These are phyloP conservation scores for Hypoxylon cercidicola DNA, from an alignment of 495 filamentous ascomycete genomes.

Conservation along the genomic window DNA sequence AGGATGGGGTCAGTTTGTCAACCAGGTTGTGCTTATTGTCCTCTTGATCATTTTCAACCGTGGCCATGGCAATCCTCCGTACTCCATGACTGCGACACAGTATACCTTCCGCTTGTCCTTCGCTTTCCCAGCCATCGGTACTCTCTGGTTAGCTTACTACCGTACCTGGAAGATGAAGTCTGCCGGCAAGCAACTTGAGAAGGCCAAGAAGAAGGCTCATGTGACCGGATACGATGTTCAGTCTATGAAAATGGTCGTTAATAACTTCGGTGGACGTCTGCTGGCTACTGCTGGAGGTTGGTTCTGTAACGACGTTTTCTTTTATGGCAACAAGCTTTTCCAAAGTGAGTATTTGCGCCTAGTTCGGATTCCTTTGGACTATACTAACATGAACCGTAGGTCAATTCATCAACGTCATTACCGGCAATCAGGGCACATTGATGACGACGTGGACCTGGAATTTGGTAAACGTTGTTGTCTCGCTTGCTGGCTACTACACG, in stretches of 20 bases:
- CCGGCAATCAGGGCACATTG: slow-evolving; percentile 65
- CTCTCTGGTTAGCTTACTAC: slow-evolving; percentile 92
- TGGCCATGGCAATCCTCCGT: slow-evolving; percentile 75
- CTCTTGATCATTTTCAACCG: slow-evolving; percentile 84
- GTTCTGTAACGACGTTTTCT: slow-evolving; percentile 95
- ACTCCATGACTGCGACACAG: slow-evolving; percentile 74
- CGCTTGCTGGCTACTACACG: slow-evolving; percentile 84
- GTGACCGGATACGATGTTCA: slow-evolving; percentile 90
- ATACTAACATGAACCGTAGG: slow-evolving; percentile 33
- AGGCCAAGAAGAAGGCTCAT: slow-evolving; percentile 82
- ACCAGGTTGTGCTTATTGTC: slow-evolving; percentile 86
- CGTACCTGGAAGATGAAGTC: slow-evolving; percentile 87
- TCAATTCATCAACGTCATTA: slow-evolving; percentile 83
- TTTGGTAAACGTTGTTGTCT: slow-evolving; percentile 83
- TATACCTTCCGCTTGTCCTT: slow-evolving; percentile 90
- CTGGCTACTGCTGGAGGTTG: slow-evolving; percentile 86
- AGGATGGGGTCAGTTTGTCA: slow-evolving; percentile 93
- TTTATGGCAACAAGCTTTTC: slow-evolving; percentile 98
- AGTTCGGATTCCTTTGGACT: neutral
- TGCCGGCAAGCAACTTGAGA: slow-evolving; percentile 73
- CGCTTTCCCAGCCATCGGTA: slow-evolving; percentile 84
- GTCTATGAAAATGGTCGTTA: slow-evolving; percentile 78
- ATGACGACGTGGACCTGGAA: slow-evolving; percentile 92
- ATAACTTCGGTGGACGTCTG: slow-evolving; percentile 81
- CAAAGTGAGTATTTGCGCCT: slow-evolving; percentile 58